Conservation (phyloP, 768 basidiomycete species). For the Leccinum variicolor region DNA sequence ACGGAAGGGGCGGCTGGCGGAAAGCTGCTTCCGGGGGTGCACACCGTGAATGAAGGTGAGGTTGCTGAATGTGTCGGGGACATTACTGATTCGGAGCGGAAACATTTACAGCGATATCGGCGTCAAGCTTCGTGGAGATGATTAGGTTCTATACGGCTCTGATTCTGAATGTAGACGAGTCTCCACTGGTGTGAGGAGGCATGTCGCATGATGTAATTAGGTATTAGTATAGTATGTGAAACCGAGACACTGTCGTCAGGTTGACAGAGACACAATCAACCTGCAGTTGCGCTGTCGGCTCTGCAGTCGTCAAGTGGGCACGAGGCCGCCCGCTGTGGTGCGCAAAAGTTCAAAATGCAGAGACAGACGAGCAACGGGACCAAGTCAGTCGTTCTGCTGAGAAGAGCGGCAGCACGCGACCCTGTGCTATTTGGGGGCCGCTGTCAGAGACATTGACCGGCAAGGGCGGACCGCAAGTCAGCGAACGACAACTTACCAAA, state of each 20-base stretch:
- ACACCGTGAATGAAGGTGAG: constrained; percentile 73
- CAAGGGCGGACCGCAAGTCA: background rate
- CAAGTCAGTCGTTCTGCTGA: background rate
- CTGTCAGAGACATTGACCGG: background rate
- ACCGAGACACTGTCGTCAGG: background rate
- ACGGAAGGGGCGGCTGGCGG: constrained; percentile 31
- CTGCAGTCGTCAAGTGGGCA: background rate
- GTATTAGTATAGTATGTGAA: background rate
- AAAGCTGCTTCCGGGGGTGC: constrained; percentile 41
- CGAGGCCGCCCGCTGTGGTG: background rate
- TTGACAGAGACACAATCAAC: background rate
- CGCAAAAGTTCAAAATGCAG: background rate
- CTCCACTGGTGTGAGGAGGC: constrained; percentile 8
- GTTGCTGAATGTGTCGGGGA: background rate
- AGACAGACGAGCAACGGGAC: background rate
- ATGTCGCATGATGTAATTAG: background rate
- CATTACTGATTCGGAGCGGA: background rate
- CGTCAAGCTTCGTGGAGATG: constrained; percentile 55
- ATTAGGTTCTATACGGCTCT: constrained; percentile 64
- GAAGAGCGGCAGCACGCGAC: background rate
- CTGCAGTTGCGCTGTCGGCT: background rate
- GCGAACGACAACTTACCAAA: background rate
- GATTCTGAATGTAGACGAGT: constrained; percentile 68
- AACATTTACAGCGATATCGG: constrained; percentile 35
- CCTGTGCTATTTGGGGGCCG: background rate